These are phyloP conservation scores for Populus hybrid DNA, from an alignment of 441 rosid species.

Conservation along the genomic window DNA sequence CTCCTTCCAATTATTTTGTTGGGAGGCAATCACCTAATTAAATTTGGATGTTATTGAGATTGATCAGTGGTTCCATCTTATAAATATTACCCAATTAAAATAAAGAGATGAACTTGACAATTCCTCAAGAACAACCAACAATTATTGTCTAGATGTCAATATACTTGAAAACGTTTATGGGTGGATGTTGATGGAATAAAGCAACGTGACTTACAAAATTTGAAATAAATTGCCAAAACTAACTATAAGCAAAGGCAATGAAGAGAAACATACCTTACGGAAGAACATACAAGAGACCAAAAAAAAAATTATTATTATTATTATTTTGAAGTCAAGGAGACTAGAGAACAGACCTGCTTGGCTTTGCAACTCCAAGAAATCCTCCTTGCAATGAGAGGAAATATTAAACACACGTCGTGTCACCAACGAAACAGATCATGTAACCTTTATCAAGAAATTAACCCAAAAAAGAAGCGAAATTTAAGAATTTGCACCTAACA, in stretches of 20 bases:
- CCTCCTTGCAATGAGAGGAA: too few relatives aligned
- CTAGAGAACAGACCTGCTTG: too few relatives aligned
- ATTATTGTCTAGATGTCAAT: neutral
- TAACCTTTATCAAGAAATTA: too few relatives aligned
- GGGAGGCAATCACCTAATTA: neutral
- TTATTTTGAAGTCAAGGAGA: too few relatives aligned
- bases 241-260: neutral
- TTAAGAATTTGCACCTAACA: too few relatives aligned
- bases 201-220: neutral
- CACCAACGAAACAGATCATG: too few relatives aligned
- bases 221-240: neutral
- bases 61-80: neutral
- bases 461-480: too few relatives aligned
- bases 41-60: neutral
- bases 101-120: neutral
- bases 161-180: neutral
- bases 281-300: constrained; percentile 21
- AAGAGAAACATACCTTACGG: constrained; percentile 59
- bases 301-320: too few relatives aligned
- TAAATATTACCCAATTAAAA: neutral
- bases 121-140: neutral
- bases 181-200: neutral
- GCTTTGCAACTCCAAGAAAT: too few relatives aligned
- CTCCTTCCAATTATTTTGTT: neutral
- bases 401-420: too few relatives aligned